These are phyloP conservation scores for Podila epicladia DNA, from an alignment of 192 early-diverging fungal species.

Conservation along the genomic window DNA sequence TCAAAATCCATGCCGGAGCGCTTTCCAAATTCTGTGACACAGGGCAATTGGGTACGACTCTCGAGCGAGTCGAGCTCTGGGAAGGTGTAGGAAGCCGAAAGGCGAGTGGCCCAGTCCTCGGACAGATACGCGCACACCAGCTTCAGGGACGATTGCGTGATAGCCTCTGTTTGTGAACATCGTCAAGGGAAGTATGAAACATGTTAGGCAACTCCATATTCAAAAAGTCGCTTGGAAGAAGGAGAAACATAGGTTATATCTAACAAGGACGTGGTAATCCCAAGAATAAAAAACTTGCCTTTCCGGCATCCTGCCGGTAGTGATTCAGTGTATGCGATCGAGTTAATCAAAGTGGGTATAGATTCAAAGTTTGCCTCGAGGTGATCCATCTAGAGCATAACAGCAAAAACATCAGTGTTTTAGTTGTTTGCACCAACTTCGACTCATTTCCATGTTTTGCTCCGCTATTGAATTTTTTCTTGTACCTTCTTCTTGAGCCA, in stretches of 20 bases:
- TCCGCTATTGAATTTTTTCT: too few species aligned
- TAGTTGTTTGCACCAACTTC: background rate
- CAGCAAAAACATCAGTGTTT: background rate
- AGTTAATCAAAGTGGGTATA: slow-evolving; percentile 11
- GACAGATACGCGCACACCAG: slow-evolving; percentile 44
- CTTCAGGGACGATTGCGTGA: slow-evolving; percentile 22
- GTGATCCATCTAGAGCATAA: background rate
- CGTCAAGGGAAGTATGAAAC: too few species aligned
- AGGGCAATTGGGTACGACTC: slow-evolving; percentile 35
- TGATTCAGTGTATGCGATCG: slow-evolving; percentile 43
- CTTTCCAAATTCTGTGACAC: slow-evolving; percentile 33
- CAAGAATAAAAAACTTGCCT: background rate
- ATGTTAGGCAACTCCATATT: too few species aligned
- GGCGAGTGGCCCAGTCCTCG: slow-evolving; percentile 28
- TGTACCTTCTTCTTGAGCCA: slow-evolving; percentile 54
- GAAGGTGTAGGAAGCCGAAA: slow-evolving; percentile 44
- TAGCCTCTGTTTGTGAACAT: slow-evolving; percentile 23
- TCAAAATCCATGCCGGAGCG: slow-evolving; percentile 38
- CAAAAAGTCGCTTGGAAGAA: too few species aligned
- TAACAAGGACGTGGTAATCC: background rate
- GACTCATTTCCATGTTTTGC: background rate
- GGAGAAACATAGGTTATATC: too few species aligned
- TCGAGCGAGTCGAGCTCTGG: slow-evolving; percentile 41
- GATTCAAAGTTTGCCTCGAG: slow-evolving; percentile 19
- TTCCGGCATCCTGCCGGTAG: slow-evolving; percentile 26